Conservation (phyloP, 1,284 basidiomycete genomes). For the Trametes sp. region DNA sequence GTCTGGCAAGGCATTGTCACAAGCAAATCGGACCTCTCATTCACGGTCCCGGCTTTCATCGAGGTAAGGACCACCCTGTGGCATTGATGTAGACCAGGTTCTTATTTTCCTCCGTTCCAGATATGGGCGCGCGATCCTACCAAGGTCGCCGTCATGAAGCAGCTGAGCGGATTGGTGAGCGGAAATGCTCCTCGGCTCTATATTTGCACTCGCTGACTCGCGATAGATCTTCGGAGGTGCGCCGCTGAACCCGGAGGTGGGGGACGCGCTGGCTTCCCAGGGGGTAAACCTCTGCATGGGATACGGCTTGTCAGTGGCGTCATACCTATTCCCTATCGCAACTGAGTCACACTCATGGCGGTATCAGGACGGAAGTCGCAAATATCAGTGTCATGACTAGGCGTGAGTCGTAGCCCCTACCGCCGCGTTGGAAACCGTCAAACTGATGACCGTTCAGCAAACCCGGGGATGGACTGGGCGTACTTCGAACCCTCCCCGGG, state of each 20-base stretch:
- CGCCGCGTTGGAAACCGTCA: too few relatives aligned
- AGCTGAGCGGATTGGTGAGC: slow-evolving; percentile 32
- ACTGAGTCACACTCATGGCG: neutral
- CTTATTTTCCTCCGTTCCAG: slow-evolving; percentile 6
- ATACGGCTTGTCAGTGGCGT: slow-evolving; percentile 38
- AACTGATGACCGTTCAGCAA: too few relatives aligned
- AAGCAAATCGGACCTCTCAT: slow-evolving; percentile 31
- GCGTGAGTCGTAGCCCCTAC: slow-evolving; percentile 12
- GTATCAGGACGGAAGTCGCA: slow-evolving; percentile 34
- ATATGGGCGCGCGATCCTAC: slow-evolving; percentile 31
- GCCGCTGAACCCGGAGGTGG: slow-evolving; percentile 37
- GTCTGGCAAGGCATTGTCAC: slow-evolving; percentile 32
- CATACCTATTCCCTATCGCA: neutral
- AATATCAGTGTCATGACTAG: slow-evolving; percentile 22
- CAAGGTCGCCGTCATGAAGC: slow-evolving; percentile 28
- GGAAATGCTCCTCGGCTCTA: too few relatives aligned
- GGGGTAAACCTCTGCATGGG: slow-evolving; percentile 34
- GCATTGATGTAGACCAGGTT: neutral
- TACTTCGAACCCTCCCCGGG: slow-evolving; percentile 26
- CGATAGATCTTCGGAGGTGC: slow-evolving; percentile 41
- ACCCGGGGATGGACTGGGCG: slow-evolving; percentile 33
- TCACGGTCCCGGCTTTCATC: slow-evolving; percentile 38
- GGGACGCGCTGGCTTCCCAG: slow-evolving; percentile 34
- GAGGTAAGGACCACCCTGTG: slow-evolving; percentile 31
- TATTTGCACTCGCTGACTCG: neutral